A percentile compares a stretch with the other conserved stretches of the same genome.
Conservation (phyloP, 352 stramenopile genomes). For the Vaucheria bursata region DNA sequence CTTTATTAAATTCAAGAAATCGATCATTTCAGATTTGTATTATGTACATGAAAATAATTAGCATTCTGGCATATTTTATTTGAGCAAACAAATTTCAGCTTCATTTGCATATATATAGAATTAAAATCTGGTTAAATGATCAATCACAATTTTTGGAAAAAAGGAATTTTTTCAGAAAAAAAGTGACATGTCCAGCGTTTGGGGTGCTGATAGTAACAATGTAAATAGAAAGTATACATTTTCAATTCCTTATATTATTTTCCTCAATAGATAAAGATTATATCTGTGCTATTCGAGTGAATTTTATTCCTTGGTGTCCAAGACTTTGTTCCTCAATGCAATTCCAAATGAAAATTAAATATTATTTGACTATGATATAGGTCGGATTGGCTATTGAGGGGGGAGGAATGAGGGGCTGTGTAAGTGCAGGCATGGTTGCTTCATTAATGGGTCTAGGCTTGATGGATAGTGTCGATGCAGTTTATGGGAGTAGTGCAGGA, state of each 20-base stretch:
- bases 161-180: no score
- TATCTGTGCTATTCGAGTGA: background rate
- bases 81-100: no score
- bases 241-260: background rate
- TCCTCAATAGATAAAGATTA: background rate
- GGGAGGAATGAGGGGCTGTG: slow-evolving; percentile 66
- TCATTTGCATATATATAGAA: no score
- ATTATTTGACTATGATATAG: background rate
- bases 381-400: slow-evolving; percentile 66
- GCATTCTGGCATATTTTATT: no score
- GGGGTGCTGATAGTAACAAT: background rate
- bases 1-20: no score
- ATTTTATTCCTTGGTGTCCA: background rate
- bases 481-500: slow-evolving; percentile 66
- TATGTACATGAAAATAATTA: no score
- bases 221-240: background rate
- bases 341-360: background rate
- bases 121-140: no score
- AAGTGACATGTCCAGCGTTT: no score
- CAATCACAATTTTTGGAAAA: no score
- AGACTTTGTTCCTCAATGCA: background rate
- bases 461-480: slow-evolving; percentile 59
- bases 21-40: no score
- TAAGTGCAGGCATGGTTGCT: slow-evolving; percentile 65
- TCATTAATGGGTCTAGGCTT: slow-evolving; percentile 61